Conservation (phyloP, 306 rosid genomes). For the Castanospermum australe region DNA sequence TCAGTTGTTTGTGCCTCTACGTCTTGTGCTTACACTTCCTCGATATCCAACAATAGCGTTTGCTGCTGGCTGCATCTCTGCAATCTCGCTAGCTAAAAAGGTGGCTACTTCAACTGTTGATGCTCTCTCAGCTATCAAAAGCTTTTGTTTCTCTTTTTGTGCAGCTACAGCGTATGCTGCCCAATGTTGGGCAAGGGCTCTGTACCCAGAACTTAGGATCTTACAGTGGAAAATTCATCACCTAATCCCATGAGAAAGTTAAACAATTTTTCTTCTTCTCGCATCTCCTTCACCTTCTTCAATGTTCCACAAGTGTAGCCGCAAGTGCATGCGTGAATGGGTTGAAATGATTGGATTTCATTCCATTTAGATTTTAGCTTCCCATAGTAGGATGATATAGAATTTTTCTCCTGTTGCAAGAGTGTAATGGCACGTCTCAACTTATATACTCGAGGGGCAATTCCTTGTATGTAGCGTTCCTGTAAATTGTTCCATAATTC, state of each 20-base stretch:
- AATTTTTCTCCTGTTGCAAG: not conserved
- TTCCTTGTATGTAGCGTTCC: not conserved
- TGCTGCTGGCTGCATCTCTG: not conserved
- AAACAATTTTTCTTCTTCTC: not conserved
- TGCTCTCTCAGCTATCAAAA: not conserved
- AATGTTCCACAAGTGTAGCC: not conserved
- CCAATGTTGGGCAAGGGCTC: not conserved
- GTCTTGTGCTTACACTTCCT: not conserved
- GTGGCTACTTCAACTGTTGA: not conserved
- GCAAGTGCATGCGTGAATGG: not conserved
- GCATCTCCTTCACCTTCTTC: not conserved
- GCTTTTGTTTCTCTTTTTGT: not conserved
- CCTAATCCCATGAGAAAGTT: not conserved
- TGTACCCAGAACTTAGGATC: not conserved
- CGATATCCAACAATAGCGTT: not conserved
- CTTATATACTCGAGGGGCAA: not conserved
- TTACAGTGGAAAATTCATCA: not conserved
- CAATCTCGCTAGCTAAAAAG: not conserved
- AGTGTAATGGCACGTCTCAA: not conserved
- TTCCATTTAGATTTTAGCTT: not conserved
- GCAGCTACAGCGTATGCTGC: not conserved
- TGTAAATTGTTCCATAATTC: no score
- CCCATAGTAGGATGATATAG: not conserved
- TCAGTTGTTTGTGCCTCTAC: no score
- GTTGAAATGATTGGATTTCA: not conserved